A percentile compares a stretch with the other conserved stretches of the same genome.
These are phyloP conservation scores for Calocybe indica DNA, from an alignment of 768 basidiomycete species.

Conservation along the genomic window DNA sequence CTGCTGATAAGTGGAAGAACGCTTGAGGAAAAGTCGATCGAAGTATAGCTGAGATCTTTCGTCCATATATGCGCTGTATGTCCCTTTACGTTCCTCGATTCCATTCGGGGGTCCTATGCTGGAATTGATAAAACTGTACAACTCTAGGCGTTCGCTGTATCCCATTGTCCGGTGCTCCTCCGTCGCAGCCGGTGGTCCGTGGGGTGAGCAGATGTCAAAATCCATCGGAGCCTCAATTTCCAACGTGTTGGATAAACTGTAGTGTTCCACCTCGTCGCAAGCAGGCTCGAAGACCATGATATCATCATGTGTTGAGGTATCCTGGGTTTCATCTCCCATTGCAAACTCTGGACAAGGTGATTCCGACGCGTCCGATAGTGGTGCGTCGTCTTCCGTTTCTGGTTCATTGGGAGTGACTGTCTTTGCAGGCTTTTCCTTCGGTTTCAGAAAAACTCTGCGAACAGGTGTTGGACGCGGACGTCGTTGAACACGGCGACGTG, in stretches of 20 bases:
- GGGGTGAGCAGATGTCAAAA: no score
- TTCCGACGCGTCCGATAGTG: background rate
- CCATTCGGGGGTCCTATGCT: conserved; percentile 39
- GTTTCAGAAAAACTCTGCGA: background rate
- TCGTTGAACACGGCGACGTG: background rate
- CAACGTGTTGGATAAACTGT: no score
- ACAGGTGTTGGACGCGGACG: background rate
- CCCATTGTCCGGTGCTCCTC: conserved; percentile 30
- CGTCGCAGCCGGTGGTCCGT: conserved; percentile 1
- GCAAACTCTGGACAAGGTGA: conserved; percentile 21
- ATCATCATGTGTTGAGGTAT: conserved; percentile 9
- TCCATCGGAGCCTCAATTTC: no score
- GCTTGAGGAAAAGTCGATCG: conserved; percentile 28
- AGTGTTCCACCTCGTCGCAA: no score
- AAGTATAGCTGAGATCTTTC: conserved; percentile 41
- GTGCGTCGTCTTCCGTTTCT: background rate
- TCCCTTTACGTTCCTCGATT: conserved; percentile 45
- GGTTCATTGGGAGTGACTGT: no score
- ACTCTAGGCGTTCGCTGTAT: conserved; percentile 38
- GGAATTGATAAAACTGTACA: conserved; percentile 46
- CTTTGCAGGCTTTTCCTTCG: no score
- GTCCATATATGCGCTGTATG: conserved; percentile 48
- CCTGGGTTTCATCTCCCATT: conserved; percentile 14
- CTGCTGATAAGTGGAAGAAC: background rate
- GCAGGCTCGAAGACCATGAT: background rate